These are phyloP conservation scores for Ottelia alismoides DNA, from an alignment of 106 monocot genomes.

Conservation along the genomic window DNA sequence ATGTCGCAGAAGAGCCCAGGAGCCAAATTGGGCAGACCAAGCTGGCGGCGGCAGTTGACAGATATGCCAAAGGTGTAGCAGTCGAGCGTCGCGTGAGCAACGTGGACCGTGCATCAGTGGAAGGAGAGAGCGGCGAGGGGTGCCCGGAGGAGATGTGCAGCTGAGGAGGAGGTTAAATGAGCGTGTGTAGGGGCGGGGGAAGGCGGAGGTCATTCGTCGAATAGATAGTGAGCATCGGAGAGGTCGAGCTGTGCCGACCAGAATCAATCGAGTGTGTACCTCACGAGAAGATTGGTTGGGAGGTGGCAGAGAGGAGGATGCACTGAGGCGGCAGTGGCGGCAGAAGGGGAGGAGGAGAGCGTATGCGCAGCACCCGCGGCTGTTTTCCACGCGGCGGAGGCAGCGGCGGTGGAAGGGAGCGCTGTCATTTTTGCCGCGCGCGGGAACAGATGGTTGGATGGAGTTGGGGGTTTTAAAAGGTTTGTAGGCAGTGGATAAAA, in stretches of 20 bases:
- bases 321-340: too few species aligned
- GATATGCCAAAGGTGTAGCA: conserved; percentile 1
- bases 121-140: not conserved
- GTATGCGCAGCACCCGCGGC: too few species aligned
- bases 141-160: not conserved
- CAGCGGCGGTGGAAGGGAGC: too few species aligned
- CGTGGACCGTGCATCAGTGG: not conserved
- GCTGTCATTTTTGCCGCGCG: too few species aligned
- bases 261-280: not conserved
- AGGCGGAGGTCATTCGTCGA: not conserved
- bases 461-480: too few species aligned
- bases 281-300: too few species aligned
- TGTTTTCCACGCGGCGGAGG: too few species aligned
- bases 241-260: not conserved
- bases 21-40: not conserved
- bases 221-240: not conserved
- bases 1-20: not conserved
- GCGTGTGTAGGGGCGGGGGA: not conserved
- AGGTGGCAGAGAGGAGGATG: too few species aligned
- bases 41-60: not conserved
- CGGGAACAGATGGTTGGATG: too few species aligned
- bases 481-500: too few species aligned
- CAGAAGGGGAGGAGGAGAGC: too few species aligned
- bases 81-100: not conserved
- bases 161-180: not conserved